Evolutionary conservation across 116 monocot species (phyloP), one percentile per base, ranked within the genome.

Genomic region (Iris pallida): DNA sequence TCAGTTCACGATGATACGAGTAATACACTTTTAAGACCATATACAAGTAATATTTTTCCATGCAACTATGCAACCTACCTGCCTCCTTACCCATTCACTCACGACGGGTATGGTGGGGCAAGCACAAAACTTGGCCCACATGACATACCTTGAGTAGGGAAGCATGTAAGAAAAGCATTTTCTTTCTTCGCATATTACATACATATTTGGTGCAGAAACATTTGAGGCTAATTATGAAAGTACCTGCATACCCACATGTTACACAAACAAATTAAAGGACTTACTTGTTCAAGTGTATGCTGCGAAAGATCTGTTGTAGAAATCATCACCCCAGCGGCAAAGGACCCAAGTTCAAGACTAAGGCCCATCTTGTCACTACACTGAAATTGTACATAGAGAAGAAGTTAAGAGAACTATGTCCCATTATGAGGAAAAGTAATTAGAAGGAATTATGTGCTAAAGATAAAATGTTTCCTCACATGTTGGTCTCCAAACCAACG

Each of bases 241-340:
- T 3, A 51, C 5, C 41, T 17, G 57, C 5, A 11, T 55, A 52
- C 10, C n/a, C 17, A 55, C 10, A 48, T 20, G 58, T 16, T 18
- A 47, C 17, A 12, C 1, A 42, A 42, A 41, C 42, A 59, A 12
- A 30, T 30, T 30, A 72, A 48, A 71, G 48, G 16, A 41, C 78
- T 69, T 77, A 91, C 95, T 75, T 95, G 95, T 78, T 91, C 91
- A 66, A 95, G 91, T 3, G 91, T 95, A 69, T 95, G 95, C 44
- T 91, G 89, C 68, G 95, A 71, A 81, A 88, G 80, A 69, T 95
- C 95, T 51, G 91, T 95, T 5, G 95, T 91, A 17, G 95, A 88
- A 66, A 95, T 95, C 88, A 91, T 95, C 65, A 95, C 91, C 45
- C 95, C 95, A 14, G 95, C 89, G 55, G 91, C 91, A 74, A 95